Conservation (phyloP, 257 asterid species). For the Solanum pinnatisectum region DNA sequence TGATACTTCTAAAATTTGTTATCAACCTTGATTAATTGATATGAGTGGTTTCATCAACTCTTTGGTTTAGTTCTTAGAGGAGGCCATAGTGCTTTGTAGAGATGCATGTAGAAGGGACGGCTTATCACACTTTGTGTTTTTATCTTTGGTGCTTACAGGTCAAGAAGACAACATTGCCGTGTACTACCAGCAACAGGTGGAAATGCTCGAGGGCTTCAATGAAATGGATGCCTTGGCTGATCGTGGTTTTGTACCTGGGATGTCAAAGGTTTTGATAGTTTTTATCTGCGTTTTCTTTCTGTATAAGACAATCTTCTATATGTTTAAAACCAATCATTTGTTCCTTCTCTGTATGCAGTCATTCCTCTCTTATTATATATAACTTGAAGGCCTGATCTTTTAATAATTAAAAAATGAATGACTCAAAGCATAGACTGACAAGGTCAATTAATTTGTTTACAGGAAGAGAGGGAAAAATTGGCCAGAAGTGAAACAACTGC, state of each 20-base stretch:
- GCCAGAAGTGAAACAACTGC: slow-evolving; percentile 45
- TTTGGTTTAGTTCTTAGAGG: neutral
- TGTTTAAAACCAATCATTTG: neutral
- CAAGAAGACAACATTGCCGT: slow-evolving; percentile 38
- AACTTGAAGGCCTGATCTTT: neutral
- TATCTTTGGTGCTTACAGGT: slow-evolving; percentile 17
- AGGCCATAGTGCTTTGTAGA: neutral
- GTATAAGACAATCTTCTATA: neutral
- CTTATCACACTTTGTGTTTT: neutral
- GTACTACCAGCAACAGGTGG: slow-evolving; percentile 45
- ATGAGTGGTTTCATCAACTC: neutral
- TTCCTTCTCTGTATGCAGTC: neutral
- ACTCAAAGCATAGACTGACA: neutral
- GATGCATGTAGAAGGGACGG: neutral
- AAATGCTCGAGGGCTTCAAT: slow-evolving; percentile 41
- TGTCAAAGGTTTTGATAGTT: slow-evolving; percentile 34
- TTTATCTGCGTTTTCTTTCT: neutral
- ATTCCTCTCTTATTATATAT: neutral
- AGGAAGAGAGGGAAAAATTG: slow-evolving; percentile 41
- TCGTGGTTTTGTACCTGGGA: slow-evolving; percentile 39
- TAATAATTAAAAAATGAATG: neutral
- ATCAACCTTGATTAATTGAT: neutral
- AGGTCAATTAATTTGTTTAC: slow-evolving; percentile 1
- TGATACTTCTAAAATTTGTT: neutral
- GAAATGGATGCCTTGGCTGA: slow-evolving; percentile 44